Base-by-base conservation (phyloP, 257 asterid species). In the Thymus mandschuricus region DNA sequence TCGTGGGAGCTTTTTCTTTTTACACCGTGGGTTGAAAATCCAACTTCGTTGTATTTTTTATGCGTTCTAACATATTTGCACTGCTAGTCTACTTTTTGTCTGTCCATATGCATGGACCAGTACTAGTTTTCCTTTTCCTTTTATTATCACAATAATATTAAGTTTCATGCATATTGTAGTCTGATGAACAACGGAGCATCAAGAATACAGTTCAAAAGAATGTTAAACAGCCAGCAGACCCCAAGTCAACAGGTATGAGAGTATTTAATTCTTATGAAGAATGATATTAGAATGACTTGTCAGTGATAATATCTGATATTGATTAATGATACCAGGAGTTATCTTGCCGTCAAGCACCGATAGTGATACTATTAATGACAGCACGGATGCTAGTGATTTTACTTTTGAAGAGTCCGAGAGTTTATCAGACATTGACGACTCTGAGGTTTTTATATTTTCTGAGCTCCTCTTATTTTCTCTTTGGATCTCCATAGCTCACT, bases 351-450 rank as follows among this genome's bases (percentile, higher is more conserved):
- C 58, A 72, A 74, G 71, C 64, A 55, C 40, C 62, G 13, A 29
- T 28, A 56, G 60, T 60, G 86, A 75, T 58, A 76, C 63, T 28
- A 27, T 44, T 73, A 59, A 69, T 11, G 85, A 76, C 29, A 60
- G 67, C 66, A 55, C 30, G 33, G 79, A 77, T 68, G 82, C 75
- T 43, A 63, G 50, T 74, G 90, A 84, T 82, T 84, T 49, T 55
- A 79, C 66, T 65, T 43, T 63, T n/a, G 90, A 85, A 51, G 92
- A 90, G 74, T 79, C 96, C 3, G 95, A 82, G 50, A 90, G 65
- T 62, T 85, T 90, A n/a, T 87, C 96, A 5, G 98, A 92, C 75
- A 86, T 88, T 59, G 98, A 92, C 69, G 98, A 92, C 66, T 59
- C 21, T 15, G 98, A 92, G 96, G 98, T 86, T 60, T 71, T 68